phyloP scores from a whole-genome alignment of 75 land plant genomes.

The Pseudotsuga menziesii region DNA sequence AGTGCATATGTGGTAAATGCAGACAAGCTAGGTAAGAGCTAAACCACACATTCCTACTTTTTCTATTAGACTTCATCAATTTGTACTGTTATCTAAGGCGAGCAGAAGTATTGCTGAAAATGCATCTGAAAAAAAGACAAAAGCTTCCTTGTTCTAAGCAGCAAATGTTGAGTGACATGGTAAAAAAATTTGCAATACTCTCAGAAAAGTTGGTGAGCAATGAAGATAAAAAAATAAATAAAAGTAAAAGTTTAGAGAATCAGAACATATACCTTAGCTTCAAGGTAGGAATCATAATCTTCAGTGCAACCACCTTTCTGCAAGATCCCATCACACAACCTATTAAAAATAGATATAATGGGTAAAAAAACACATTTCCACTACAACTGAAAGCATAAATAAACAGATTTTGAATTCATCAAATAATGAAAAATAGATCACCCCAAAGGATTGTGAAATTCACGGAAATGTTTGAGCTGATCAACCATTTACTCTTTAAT shows the following conservation, averaged over 20 bases:
- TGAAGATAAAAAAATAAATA: background rate
- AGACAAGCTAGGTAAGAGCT: background rate
- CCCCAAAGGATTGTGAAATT: no score
- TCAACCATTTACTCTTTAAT: no score
- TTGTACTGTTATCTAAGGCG: background rate
- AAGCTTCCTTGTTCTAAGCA: background rate
- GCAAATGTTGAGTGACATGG: background rate
- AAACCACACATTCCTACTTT: background rate
- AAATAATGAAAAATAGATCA: no score
- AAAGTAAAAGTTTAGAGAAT: background rate
- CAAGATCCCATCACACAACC: constrained; percentile 13
- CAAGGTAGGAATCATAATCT: constrained; percentile 67
- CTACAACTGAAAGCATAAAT: no score
- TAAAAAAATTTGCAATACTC: background rate
- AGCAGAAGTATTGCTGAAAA: background rate
- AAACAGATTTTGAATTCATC: no score
- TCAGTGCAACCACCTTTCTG: constrained; percentile 72
- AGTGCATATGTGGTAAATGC: background rate
- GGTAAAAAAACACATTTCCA: no score
- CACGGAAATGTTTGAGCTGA: no score
- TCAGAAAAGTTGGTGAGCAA: no score
- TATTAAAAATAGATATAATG: background rate
- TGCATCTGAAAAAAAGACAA: background rate
- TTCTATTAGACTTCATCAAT: background rate
- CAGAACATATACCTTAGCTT: constrained; percentile 63